Conservation (phyloP, 2,329 filamentous ascomycete species). For the Sordariomycetes sp. region DNA sequence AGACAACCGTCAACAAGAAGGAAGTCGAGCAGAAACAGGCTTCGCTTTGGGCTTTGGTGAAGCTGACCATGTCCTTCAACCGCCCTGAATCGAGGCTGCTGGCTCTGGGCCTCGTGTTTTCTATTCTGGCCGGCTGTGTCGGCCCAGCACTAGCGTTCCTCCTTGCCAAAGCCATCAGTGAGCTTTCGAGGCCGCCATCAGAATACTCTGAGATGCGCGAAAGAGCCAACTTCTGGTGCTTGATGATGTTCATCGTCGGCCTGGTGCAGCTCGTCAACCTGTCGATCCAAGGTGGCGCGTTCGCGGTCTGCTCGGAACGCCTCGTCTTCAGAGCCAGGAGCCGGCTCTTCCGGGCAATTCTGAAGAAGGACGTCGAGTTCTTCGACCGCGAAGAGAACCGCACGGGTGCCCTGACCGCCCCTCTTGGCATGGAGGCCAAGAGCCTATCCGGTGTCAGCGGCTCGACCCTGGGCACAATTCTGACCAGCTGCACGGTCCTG, state of each 20-base stretch:
- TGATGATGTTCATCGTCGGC: not conserved
- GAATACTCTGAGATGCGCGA: too few species aligned
- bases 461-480: slow-evolving; percentile 54
- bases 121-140: slow-evolving; percentile 69
- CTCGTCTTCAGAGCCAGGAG: too few species aligned
- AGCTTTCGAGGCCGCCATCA: not conserved
- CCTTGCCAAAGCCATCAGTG: slow-evolving; percentile 3
- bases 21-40: not conserved
- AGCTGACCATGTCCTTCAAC: slow-evolving; percentile 75
- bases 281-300: too few species aligned
- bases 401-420: slow-evolving; percentile 13
- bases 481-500: slow-evolving; percentile 55
- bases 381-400: too few species aligned
- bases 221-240: not conserved
- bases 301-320: too few species aligned
- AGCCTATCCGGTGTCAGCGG: slow-evolving; percentile 48
- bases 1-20: slow-evolving; percentile 19
- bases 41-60: slow-evolving; percentile 66
- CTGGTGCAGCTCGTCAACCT: too few species aligned
- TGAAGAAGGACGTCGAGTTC: slow-evolving; percentile 30
- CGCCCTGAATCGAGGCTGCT: slow-evolving; percentile 61
- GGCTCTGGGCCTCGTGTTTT: slow-evolving; percentile 63
- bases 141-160: slow-evolving; percentile 54
- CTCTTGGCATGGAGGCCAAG: slow-evolving; percentile 10
- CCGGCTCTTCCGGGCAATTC: slow-evolving; percentile 29